Evolutionary conservation across 768 basidiomycete genomes (phyloP).

Genomic region (Kondoa subrosea): DNA sequence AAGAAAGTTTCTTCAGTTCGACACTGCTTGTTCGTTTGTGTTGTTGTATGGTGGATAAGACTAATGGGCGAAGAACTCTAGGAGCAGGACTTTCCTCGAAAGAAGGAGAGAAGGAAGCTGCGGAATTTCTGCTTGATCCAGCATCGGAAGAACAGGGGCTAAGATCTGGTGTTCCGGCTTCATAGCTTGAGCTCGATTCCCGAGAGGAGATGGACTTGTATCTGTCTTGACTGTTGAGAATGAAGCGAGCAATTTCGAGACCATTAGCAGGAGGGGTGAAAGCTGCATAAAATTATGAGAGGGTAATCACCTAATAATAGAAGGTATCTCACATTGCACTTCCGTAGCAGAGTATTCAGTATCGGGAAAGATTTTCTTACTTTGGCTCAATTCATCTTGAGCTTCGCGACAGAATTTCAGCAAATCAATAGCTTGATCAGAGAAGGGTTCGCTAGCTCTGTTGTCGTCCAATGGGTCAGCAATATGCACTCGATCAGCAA

Average conservation of each 20-base stretch:
- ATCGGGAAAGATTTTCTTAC: background rate
- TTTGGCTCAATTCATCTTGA: background rate
- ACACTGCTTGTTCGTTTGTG: background rate
- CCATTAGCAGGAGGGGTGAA: background rate
- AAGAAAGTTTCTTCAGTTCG: background rate
- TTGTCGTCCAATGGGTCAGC: background rate
- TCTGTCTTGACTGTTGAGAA: background rate
- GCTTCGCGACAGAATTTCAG: background rate
- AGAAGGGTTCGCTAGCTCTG: background rate
- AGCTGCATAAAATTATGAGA: background rate
- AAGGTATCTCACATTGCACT: background rate
- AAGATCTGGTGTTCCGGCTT: background rate
- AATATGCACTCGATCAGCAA: conserved; percentile 2
- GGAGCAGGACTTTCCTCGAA: background rate
- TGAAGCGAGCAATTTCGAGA: conserved; percentile 9
- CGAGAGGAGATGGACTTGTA: background rate
- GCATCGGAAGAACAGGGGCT: background rate
- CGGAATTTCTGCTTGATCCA: background rate
- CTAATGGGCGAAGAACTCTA: background rate
- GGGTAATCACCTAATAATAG: background rate
- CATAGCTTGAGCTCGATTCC: background rate
- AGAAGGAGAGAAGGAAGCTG: conserved; percentile 5
- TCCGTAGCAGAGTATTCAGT: background rate
- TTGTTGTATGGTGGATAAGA: background rate
- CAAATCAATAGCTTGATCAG: background rate